Evolutionary conservation across 305 asterid species (phyloP).

Genomic region (Rubia tinctorum): DNA sequence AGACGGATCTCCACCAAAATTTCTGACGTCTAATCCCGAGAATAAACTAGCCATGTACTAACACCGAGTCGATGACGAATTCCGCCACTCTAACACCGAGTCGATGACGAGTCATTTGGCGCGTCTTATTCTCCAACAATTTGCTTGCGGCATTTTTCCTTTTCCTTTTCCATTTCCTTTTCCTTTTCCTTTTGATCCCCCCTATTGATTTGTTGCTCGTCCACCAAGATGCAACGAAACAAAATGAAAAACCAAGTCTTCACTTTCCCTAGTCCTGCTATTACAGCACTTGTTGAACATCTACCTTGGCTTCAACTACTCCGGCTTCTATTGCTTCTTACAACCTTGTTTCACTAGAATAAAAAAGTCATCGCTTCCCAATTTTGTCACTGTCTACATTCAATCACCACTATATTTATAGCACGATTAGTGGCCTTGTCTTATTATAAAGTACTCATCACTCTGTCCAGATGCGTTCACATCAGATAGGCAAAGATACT

Average conservation of each 20-base stretch:
- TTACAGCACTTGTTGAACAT: background rate
- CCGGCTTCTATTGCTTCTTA: conserved; percentile 21
- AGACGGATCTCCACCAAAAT: background rate
- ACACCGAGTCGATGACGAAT: background rate
- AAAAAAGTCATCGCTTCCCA: background rate
- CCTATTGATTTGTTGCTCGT: background rate
- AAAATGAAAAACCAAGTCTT: conserved; percentile 2
- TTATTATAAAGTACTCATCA: background rate
- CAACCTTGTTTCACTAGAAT: background rate
- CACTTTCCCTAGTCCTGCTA: background rate
- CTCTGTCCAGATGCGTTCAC: background rate
- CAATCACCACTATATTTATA: background rate
- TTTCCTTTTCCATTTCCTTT: background rate
- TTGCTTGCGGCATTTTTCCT: background rate
- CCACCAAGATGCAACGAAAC: conserved; percentile 10
- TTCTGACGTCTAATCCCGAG: background rate
- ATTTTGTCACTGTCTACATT: background rate
- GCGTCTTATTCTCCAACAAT: conserved; percentile 11
- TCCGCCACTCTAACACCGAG: background rate
- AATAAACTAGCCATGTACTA: background rate
- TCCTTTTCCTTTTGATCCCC: background rate
- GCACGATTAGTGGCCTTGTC: conserved; percentile 7
- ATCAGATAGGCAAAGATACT: conserved; percentile 18
- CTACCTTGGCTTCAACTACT: background rate
- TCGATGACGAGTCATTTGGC: background rate